phyloP scores from a whole-genome alignment of 345 rosid genomes.

The Gossypium mustelinum region DNA sequence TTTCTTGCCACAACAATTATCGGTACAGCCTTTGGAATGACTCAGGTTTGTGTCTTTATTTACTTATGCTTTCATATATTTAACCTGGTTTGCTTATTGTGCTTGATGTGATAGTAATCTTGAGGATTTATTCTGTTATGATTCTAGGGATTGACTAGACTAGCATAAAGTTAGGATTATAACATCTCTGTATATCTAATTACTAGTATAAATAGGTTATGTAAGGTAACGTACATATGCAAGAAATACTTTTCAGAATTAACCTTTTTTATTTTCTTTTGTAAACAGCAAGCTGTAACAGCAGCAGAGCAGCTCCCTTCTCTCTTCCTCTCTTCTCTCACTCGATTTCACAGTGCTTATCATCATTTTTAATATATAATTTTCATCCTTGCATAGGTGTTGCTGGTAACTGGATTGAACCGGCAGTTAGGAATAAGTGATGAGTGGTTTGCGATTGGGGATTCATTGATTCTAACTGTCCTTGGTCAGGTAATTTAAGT shows the following conservation, averaged over 20 bases:
- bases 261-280: no score
- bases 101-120: no score
- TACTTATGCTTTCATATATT: neutral
- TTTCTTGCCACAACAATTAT: constrained; percentile 65
- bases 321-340: no score
- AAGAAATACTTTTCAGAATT: no score
- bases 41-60: constrained; percentile 55
- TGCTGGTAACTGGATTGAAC: constrained; percentile 85
- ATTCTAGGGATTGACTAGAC: no score
- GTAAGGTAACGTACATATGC: no score
- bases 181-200: no score
- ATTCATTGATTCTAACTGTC: constrained; percentile 82
- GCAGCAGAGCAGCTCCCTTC: no score
- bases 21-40: constrained; percentile 91
- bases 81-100: neutral
- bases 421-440: constrained; percentile 77
- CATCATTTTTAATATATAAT: neutral
- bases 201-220: no score
- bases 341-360: neutral
- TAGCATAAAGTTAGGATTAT: no score
- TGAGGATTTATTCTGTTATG: no score
- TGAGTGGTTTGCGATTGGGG: constrained; percentile 97
- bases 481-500: constrained; percentile 66
- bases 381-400: constrained; percentile 43
- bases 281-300: no score